Conservation (phyloP, 306 rosid species). For the Cyamopsis tetragonoloba region DNA sequence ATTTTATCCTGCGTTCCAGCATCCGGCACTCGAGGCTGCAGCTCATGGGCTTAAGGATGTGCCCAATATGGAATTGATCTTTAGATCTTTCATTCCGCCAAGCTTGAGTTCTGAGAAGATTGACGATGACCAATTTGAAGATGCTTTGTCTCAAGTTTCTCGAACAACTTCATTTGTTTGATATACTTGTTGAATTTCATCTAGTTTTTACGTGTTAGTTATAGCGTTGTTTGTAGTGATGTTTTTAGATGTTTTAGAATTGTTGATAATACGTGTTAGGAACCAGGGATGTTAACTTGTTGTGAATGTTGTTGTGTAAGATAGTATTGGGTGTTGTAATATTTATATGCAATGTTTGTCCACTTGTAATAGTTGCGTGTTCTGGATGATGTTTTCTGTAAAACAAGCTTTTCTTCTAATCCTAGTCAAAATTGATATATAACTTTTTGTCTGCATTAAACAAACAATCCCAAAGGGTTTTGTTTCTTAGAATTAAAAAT, state of each 20-base stretch:
- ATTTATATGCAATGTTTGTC: background rate
- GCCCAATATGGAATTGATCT: constrained; percentile 72
- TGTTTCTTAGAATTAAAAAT: too few relatives aligned
- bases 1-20: constrained; percentile 59
- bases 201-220: constrained; percentile 1
- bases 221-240: constrained; percentile 18
- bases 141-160: constrained; percentile 67
- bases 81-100: constrained; percentile 61
- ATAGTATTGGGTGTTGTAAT: constrained; percentile 14
- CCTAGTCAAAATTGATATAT: background rate
- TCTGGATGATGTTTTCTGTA: background rate
- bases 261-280: constrained; percentile 41
- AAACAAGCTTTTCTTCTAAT: background rate
- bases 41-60: constrained; percentile 41
- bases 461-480: background rate
- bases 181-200: constrained; percentile 18
- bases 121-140: constrained; percentile 64
- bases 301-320: constrained; percentile 13
- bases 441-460: constrained; percentile 1
- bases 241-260: constrained; percentile 19
- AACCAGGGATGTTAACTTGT: constrained; percentile 18
- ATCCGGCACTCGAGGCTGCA: constrained; percentile 61
- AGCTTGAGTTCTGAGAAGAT: constrained; percentile 71
- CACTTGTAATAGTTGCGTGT: constrained; percentile 11
- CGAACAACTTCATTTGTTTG: constrained; percentile 51